Base-by-base conservation (phyloP, 768 basidiomycete species). In the Tricholoma hemisulphureum region DNA sequence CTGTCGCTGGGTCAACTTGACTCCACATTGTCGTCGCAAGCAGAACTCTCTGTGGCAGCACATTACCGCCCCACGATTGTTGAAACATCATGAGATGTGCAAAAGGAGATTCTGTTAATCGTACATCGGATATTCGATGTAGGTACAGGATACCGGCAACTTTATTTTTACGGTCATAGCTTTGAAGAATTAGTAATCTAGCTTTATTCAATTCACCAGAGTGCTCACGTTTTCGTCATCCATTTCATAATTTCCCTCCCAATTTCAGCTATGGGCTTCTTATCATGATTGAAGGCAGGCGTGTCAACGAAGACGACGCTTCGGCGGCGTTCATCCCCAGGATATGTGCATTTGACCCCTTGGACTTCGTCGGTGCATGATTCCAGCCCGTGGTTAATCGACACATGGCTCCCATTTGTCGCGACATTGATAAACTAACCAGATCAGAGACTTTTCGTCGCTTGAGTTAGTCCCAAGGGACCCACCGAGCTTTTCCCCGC, bases 301-400 rank as follows among this genome's bases (percentile, higher is more conserved):
- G 51, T 53, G n/a, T 53, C 51, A 37, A 53, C 51, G 26, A 53
- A 53, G 39, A 53, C 51, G 34, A 53, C 39, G 26, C 26, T 53
- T 53, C 51, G 51, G 16, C 34, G 13, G 34, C 51, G 34, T 11
- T 53, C 26, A 39, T 53, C 51, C 11, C 50, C 50, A 32, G 51
- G 51, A 13, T 53, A 53, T 23, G 5, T 53, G 34, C 51, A 53
- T 53, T 39, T 53, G 14, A 53, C 28, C 23, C 51, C 34, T 53
- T 53, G 35, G 7, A 53, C 51, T 37, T 53, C 23, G 8, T 16
- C 39, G 11, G 51, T 53, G 35, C 34, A 39, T 53, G 51, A 53
- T 11, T 35, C 51, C 8, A 53, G 35, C 3, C 32, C 39, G 4
- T 23, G 23, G 21, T 39, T 39, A 39, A 53, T 28, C 18, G 34